phyloP scores from a whole-genome alignment of 2,329 filamentous ascomycete genomes.

The Colletotrichum sp. region DNA sequence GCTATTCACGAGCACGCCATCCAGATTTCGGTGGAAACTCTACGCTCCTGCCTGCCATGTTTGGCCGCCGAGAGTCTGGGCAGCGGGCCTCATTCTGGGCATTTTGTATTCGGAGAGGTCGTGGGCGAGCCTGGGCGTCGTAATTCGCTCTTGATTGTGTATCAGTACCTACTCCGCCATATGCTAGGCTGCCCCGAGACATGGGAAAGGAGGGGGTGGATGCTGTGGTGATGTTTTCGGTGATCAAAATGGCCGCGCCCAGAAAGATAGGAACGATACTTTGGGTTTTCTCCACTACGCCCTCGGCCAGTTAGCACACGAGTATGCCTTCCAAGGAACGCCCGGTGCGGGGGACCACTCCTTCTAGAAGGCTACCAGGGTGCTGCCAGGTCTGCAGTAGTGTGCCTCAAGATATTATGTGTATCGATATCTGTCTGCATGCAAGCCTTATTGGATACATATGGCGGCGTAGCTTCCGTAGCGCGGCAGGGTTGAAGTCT shows the following conservation, averaged over 20 bases:
- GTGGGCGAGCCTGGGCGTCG: neutral
- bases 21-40: slow-evolving; percentile 3
- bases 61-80: slow-evolving; percentile 16
- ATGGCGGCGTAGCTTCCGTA: neutral
- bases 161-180: neutral
- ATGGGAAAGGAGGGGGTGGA: neutral
- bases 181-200: slow-evolving; percentile 3
- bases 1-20: slow-evolving; percentile 15
- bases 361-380: slow-evolving; percentile 18
- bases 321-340: neutral
- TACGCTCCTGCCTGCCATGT: slow-evolving; percentile 13
- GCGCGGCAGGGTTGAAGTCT: neutral
- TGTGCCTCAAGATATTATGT: neutral
- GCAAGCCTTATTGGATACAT: neutral
- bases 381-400: slow-evolving; percentile 2
- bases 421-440: neutral
- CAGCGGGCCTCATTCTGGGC: slow-evolving; percentile 20
- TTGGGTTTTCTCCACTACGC: neutral
- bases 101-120: neutral
- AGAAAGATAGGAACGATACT: slow-evolving; percentile 8
- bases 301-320: neutral
- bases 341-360: slow-evolving; percentile 2
- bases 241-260: neutral
- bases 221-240: slow-evolving; percentile 6
- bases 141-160: neutral